Percentiles rank a stretch among this genome's conserved stretches.
phyloP scores from a whole-genome alignment of 192 early-diverging fungal genomes.

The Phlyctochytrium arcticum region DNA sequence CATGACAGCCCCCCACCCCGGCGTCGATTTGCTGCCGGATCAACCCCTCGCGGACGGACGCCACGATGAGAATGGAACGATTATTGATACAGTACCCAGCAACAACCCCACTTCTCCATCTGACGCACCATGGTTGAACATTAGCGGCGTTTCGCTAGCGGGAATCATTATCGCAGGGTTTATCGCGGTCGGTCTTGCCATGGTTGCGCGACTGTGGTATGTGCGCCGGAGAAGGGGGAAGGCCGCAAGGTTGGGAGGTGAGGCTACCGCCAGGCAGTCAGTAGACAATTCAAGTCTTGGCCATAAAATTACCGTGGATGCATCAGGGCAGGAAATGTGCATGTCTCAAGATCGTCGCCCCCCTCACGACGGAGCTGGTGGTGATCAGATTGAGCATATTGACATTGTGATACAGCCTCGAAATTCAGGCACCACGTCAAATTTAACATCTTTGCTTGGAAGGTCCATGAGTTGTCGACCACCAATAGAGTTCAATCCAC shows the following conservation, averaged over 20 bases:
- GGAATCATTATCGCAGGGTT: background rate
- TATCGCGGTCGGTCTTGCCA: background rate
- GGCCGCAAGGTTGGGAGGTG: too few relatives aligned
- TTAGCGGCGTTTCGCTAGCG: background rate
- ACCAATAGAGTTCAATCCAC: too few relatives aligned
- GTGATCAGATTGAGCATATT: background rate
- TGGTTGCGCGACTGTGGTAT: background rate
- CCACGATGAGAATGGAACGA: background rate
- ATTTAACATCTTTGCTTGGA: background rate
- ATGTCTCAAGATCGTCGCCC: background rate
- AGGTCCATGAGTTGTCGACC: too few relatives aligned
- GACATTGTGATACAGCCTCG: background rate
- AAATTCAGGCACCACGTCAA: background rate
- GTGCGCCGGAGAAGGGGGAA: background rate
- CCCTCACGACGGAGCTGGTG: background rate
- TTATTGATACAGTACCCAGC: background rate
- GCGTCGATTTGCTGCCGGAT: too few relatives aligned
- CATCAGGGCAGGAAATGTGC: background rate
- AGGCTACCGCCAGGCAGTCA: too few relatives aligned
- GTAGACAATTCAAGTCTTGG: too few relatives aligned
- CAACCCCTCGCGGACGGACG: too few relatives aligned
- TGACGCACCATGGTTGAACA: background rate
- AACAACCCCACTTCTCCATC: background rate
- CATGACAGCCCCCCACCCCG: too few relatives aligned
- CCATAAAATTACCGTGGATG: background rate